Conservation (phyloP, 1,284 basidiomycete species). For the Cryptococcus neoformans region DNA sequence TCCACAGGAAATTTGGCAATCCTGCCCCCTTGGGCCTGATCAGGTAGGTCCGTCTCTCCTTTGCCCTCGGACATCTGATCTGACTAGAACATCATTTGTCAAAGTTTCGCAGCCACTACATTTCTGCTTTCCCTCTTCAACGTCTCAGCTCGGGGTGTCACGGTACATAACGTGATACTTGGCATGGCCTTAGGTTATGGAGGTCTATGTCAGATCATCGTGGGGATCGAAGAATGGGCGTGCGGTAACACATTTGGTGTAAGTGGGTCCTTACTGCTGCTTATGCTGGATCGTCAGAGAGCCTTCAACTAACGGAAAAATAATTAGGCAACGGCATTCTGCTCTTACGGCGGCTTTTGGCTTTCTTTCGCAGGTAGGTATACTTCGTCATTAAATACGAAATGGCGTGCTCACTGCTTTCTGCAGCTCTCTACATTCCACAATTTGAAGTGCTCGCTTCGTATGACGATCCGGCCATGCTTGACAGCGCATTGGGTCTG, state of each 20-base stretch:
- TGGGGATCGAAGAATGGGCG: constrained; percentile 64
- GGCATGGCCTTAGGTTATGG: constrained; percentile 80
- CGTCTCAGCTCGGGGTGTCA: constrained; percentile 44
- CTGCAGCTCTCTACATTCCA: constrained; percentile 40
- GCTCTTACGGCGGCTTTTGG: constrained; percentile 81
- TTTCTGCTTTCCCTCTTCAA: constrained; percentile 54
- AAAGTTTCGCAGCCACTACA: constrained; percentile 54
- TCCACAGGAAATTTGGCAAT: constrained; percentile 54
- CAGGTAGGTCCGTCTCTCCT: constrained; percentile 18
- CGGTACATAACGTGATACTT: constrained; percentile 68
- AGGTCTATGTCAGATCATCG: constrained; percentile 67
- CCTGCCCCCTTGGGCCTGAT: constrained; percentile 56
- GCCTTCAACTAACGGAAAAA: background rate
- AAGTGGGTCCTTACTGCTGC: background rate
- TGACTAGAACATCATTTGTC: background rate
- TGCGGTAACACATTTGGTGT: constrained; percentile 60
- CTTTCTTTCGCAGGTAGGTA: constrained; percentile 57
- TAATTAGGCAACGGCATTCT: constrained; percentile 61
- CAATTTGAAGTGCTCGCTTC: constrained; percentile 53
- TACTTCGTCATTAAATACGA: background rate
- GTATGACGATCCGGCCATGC: constrained; percentile 49
- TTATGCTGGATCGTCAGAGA: background rate
- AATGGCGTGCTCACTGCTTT: background rate
- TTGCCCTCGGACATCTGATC: background rate
- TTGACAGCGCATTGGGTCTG: constrained; percentile 52